phyloP scores from a whole-genome alignment of 768 basidiomycete genomes.

The Tricholomella constricta region DNA sequence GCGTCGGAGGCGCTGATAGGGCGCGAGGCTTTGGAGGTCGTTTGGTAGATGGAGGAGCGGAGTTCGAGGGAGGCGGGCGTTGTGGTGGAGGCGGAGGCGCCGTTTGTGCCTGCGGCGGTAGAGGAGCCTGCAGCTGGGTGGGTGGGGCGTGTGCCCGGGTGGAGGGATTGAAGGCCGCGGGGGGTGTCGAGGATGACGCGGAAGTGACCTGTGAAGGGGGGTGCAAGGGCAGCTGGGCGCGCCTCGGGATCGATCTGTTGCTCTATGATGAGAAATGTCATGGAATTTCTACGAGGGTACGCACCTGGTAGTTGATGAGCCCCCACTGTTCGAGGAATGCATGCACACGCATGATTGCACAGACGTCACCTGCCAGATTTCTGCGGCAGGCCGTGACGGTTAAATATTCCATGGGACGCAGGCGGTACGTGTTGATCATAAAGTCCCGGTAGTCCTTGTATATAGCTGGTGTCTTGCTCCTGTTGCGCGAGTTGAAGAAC shows the following conservation, averaged over 20 bases:
- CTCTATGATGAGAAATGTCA: background rate
- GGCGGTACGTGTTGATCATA: slow-evolving; percentile 97
- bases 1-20: slow-evolving; percentile 72
- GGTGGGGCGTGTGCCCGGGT: slow-evolving; percentile 70
- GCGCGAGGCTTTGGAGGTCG: slow-evolving; percentile 80
- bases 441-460: slow-evolving; percentile 99
- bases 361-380: slow-evolving; percentile 97
- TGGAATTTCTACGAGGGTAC: slow-evolving; percentile 20
- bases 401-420: slow-evolving; percentile 92
- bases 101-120: slow-evolving; percentile 11
- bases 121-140: slow-evolving; percentile 38
- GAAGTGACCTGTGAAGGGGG: slow-evolving; percentile 99
- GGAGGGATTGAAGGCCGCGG: slow-evolving; percentile 91
- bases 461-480: slow-evolving; percentile 93
- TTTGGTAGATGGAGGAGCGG: slow-evolving; percentile 86
- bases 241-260: slow-evolving; percentile 94
- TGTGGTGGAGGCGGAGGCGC: slow-evolving; percentile 45
- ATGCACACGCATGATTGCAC: slow-evolving; percentile 98
- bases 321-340: slow-evolving; percentile 99
- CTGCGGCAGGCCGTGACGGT: slow-evolving; percentile 96
- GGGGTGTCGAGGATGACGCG: slow-evolving; percentile 97
- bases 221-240: slow-evolving; percentile 89
- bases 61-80: slow-evolving; percentile 82
- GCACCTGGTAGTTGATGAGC: slow-evolving; percentile 95
- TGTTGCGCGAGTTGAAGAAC: slow-evolving; percentile 95